A percentile compares a stretch with the other conserved stretches of the same genome.
Conservation (phyloP, 164 flowering plant genomes). For the Sedum album region DNA sequence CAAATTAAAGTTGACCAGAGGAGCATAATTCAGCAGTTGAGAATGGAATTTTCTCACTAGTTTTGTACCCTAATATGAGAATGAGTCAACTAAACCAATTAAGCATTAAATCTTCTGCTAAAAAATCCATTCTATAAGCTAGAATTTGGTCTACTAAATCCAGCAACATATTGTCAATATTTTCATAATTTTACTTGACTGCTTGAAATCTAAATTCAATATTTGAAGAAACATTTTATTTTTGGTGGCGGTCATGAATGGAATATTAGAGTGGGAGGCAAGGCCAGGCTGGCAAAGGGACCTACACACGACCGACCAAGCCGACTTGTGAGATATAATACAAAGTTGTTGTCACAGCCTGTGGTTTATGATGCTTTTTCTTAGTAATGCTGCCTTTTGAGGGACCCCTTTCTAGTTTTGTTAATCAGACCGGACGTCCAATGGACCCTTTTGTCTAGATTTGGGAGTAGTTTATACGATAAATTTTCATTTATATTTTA, state of each 20-base stretch:
- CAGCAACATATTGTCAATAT: too few relatives aligned
- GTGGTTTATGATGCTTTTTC: background rate
- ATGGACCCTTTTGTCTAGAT: too few relatives aligned
- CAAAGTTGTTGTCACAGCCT: background rate
- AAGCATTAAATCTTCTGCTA: background rate
- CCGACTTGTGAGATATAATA: background rate
- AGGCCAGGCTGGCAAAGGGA: background rate
- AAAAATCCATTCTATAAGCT: too few relatives aligned
- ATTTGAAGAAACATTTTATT: background rate
- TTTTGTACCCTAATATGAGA: background rate
- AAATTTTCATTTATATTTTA: too few relatives aligned
- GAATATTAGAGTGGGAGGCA: background rate
- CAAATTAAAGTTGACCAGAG: background rate
- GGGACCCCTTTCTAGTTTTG: too few relatives aligned
- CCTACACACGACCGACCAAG: background rate
- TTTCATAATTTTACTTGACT: background rate
- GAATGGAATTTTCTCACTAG: background rate
- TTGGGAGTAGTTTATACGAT: too few relatives aligned
- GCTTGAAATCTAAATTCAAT: background rate
- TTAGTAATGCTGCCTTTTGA: too few relatives aligned
- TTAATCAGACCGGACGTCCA: background rate
- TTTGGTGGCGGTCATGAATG: background rate
- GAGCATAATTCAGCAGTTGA: background rate
- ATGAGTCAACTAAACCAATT: background rate
- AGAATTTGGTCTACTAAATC: too few relatives aligned